These are phyloP conservation scores for Paecilomyces sp. DNA, from an alignment of 2,329 filamentous ascomycete species.

Conservation along the genomic window DNA sequence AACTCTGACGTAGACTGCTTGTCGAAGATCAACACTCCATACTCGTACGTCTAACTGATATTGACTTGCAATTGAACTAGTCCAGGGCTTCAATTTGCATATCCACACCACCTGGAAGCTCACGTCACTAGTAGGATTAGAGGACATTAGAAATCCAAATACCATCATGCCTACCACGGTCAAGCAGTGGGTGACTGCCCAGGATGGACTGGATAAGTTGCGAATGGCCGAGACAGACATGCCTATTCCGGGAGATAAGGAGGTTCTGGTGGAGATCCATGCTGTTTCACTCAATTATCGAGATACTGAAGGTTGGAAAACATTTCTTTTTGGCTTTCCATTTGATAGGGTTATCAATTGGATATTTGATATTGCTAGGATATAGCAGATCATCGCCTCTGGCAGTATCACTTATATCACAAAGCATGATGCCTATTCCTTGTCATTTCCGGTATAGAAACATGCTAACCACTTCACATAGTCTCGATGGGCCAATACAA, in stretches of 20 bases:
- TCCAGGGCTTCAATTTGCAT: not conserved
- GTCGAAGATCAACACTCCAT: not conserved
- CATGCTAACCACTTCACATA: conserved; percentile 18
- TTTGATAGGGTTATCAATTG: not conserved
- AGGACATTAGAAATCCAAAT: not conserved
- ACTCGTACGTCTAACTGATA: not conserved
- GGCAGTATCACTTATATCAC: too few relatives aligned
- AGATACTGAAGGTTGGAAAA: conserved; percentile 40
- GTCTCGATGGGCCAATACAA: conserved; percentile 61
- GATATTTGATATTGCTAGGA: not conserved
- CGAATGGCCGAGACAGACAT: conserved; percentile 37
- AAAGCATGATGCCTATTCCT: too few relatives aligned
- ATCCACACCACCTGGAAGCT: not conserved
- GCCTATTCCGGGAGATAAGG: conserved; percentile 42
- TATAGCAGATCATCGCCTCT: too few relatives aligned
- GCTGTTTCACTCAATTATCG: conserved; percentile 50
- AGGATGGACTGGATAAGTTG: conserved; percentile 52
- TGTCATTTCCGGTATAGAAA: too few relatives aligned
- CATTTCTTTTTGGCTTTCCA: too few relatives aligned
- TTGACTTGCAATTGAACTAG: not conserved
- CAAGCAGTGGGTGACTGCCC: conserved; percentile 48
- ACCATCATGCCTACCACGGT: conserved; percentile 6
- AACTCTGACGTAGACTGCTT: not conserved
- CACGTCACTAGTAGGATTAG: not conserved
- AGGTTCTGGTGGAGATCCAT: conserved; percentile 48